Conservation (phyloP, 345 rosid species). For the Sapria himalayana region DNA sequence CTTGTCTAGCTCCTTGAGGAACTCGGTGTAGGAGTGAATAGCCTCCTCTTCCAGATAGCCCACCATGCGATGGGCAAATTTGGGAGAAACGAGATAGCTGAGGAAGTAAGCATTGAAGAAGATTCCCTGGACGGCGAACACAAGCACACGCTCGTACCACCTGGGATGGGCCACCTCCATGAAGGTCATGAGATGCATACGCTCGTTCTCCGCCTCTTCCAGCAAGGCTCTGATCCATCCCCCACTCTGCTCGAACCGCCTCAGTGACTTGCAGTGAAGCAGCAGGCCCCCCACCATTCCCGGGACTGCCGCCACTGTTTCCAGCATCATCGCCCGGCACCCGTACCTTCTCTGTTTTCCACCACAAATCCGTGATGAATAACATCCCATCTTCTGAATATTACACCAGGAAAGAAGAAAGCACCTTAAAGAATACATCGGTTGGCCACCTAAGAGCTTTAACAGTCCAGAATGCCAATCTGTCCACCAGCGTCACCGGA, state of each 20-base stretch:
- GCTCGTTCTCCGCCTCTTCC: conserved; percentile 77
- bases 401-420: background rate
- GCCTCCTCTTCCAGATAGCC: conserved; percentile 86
- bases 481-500: conserved; percentile 28
- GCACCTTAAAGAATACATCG: conserved; percentile 57
- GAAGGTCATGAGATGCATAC: conserved; percentile 84
- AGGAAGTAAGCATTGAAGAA: conserved; percentile 68
- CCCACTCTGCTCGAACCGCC: conserved; percentile 59
- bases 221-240: conserved; percentile 66
- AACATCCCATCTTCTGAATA: background rate
- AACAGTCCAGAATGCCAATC: conserved; percentile 46
- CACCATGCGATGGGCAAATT: conserved; percentile 58
- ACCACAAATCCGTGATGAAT: background rate
- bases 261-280: conserved; percentile 51
- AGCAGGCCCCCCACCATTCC: conserved; percentile 76
- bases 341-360: conserved; percentile 34
- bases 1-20: conserved; percentile 58
- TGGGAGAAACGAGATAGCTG: conserved; percentile 49
- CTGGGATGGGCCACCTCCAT: conserved; percentile 56
- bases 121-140: conserved; percentile 46
- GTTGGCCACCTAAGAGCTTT: conserved; percentile 52
- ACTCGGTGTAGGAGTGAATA: conserved; percentile 58
- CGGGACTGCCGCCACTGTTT: conserved; percentile 67
- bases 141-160: conserved; percentile 67
- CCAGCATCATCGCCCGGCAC: conserved; percentile 79